Evolutionary conservation across 1,284 basidiomycete genomes (phyloP).

Genomic region (Irpex sp.): DNA sequence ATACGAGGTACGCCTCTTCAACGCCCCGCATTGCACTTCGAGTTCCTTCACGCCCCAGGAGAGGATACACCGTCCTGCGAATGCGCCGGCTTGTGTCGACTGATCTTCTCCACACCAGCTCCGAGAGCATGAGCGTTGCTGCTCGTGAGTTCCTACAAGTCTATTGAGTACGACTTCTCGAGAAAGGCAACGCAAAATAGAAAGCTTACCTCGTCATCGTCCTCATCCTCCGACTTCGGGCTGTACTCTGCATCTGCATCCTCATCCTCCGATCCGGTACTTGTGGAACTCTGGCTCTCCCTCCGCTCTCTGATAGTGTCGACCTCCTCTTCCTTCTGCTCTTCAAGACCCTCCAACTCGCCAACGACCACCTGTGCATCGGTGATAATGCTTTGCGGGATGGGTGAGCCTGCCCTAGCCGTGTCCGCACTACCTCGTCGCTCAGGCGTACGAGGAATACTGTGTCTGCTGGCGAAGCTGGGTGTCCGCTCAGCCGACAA

Average conservation of each 20-base stretch:
- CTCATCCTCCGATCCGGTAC: slow-evolving; percentile 7
- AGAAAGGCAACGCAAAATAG: background rate
- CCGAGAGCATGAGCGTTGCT: slow-evolving; percentile 11
- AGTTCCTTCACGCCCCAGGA: background rate
- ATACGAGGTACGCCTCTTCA: background rate
- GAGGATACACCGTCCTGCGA: slow-evolving; percentile 5
- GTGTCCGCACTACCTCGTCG: slow-evolving; percentile 25
- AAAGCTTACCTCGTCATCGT: slow-evolving; percentile 15
- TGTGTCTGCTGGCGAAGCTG: background rate
- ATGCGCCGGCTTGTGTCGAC: slow-evolving; percentile 14
- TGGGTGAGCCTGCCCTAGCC: slow-evolving; percentile 18
- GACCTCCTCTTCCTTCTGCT: slow-evolving; percentile 5
- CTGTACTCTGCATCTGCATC: slow-evolving; percentile 11
- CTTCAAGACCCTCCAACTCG: slow-evolving; percentile 11
- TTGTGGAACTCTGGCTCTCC: slow-evolving; percentile 8
- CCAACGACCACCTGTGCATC: slow-evolving; percentile 7
- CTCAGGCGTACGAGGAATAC: slow-evolving; percentile 17
- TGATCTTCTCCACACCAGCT: slow-evolving; percentile 19
- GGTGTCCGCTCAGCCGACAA: slow-evolving; percentile 3
- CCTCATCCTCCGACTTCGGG: slow-evolving; percentile 12
- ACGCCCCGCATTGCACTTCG: background rate
- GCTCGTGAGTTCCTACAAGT: slow-evolving; percentile 9
- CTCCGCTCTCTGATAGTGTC: background rate
- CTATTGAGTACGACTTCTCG: background rate
- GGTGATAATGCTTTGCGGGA: background rate